A percentile compares a stretch with the other conserved stretches of the same genome.
Evolutionary conservation across 1,139 yeast genomes (phyloP).

Genomic region (Debaryomyces coudertii): DNA sequence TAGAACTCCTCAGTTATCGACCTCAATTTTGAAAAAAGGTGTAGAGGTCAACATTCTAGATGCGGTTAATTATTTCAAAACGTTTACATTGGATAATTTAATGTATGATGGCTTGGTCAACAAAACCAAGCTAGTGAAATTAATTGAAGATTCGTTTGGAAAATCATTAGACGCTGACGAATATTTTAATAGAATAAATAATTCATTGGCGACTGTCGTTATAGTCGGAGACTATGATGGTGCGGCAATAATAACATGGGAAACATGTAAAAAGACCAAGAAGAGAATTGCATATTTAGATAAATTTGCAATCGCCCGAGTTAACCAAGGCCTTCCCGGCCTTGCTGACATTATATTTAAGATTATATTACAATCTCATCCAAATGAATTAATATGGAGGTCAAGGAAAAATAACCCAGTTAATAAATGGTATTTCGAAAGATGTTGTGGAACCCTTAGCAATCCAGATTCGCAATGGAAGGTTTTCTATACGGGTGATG

Average conservation of each 20-base stretch:
- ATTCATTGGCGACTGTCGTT: slow-evolving; percentile 71
- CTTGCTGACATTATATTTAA: slow-evolving; percentile 93
- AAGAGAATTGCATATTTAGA: slow-evolving; percentile 70
- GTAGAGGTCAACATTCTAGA: slow-evolving; percentile 60
- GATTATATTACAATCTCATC: slow-evolving; percentile 68
- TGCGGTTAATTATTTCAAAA: slow-evolving; percentile 29
- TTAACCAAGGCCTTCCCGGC: slow-evolving; percentile 88
- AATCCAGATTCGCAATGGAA: slow-evolving; percentile 63
- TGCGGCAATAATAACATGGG: slow-evolving; percentile 89
- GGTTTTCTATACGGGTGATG: slow-evolving; percentile 66
- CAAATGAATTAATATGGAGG: slow-evolving; percentile 83
- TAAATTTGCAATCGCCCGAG: slow-evolving; percentile 85
- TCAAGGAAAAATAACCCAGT: slow-evolving; percentile 86
- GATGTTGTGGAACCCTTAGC: slow-evolving; percentile 74
- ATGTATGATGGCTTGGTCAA: slow-evolving; percentile 55
- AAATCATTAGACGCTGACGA: slow-evolving; percentile 63
- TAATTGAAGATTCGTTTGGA: slow-evolving; percentile 82
- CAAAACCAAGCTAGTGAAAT: slow-evolving; percentile 53
- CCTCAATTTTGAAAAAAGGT: slow-evolving; percentile 83
- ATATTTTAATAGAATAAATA: slow-evolving; percentile 66
- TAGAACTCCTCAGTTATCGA: slow-evolving; percentile 66
- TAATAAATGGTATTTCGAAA: slow-evolving; percentile 95
- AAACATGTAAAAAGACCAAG: slow-evolving; percentile 26
- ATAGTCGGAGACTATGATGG: slow-evolving; percentile 96
- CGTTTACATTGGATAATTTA: slow-evolving; percentile 49